Evolutionary conservation across 306 rosid species (phyloP).

Genomic region (Cicer pinnatifidum): DNA sequence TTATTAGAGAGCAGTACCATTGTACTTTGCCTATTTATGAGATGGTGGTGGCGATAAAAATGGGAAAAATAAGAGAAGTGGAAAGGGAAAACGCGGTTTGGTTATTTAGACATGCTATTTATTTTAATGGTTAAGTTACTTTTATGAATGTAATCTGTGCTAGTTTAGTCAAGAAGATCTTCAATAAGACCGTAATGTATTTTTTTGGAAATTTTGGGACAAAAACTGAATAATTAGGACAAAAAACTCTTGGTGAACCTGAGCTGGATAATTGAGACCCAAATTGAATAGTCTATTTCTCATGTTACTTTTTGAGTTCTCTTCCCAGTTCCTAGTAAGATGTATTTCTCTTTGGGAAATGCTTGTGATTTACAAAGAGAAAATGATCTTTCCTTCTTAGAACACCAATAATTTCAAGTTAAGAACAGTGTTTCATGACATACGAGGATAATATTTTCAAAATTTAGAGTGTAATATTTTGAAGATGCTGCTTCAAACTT

Average conservation of each 20-base stretch:
- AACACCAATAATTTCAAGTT: not conserved
- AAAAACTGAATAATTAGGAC: not conserved
- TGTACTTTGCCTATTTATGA: constrained; percentile 16
- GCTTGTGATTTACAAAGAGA: not conserved
- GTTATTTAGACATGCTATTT: constrained; percentile 8
- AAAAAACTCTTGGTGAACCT: not conserved
- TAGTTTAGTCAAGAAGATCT: constrained; percentile 20
- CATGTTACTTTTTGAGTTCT: constrained; percentile 5
- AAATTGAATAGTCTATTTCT: constrained; percentile 20
- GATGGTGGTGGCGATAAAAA: constrained; percentile 22
- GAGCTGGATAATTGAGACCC: constrained; percentile 9
- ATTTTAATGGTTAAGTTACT: constrained; percentile 15
- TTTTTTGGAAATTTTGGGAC: not conserved
- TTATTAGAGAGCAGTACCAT: constrained; percentile 8
- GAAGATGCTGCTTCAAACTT: constrained; percentile 9
- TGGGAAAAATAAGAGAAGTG: constrained; percentile 13
- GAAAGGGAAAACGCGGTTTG: constrained; percentile 6
- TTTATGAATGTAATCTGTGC: constrained; percentile 1
- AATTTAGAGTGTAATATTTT: not conserved
- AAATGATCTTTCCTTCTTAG: constrained; percentile 23
- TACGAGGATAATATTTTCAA: not conserved
- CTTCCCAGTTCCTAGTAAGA: constrained; percentile 4
- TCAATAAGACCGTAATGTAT: not conserved
- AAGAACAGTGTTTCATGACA: not conserved
- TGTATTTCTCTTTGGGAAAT: constrained; percentile 11